Conservation (phyloP, 2,329 filamentous ascomycete species). For the Thelonectria rubi region DNA sequence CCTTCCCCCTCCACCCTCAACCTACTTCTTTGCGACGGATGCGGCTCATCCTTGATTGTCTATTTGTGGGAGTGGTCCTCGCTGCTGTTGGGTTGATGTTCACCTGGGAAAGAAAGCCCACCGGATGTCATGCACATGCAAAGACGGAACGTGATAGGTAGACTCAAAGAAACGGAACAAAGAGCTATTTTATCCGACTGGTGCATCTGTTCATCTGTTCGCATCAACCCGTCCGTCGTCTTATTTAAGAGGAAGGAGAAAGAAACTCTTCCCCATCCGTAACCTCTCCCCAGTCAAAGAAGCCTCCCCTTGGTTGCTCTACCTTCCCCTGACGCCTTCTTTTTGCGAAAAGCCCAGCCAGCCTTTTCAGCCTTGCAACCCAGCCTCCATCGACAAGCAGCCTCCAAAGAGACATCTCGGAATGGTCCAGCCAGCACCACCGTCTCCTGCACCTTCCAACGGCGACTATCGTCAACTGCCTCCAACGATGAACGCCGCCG, state of each 20-base stretch:
- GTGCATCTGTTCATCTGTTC: slow-evolving; percentile 18
- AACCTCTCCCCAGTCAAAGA: slow-evolving; percentile 22
- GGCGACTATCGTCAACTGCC: slow-evolving; percentile 31
- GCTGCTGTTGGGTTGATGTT: slow-evolving; percentile 29
- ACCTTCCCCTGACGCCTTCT: slow-evolving; percentile 12
- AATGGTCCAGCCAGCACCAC: slow-evolving; percentile 53
- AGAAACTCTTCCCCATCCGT: slow-evolving; percentile 23
- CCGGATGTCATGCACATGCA: slow-evolving; percentile 32
- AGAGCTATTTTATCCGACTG: slow-evolving; percentile 26
- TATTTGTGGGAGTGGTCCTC: slow-evolving; percentile 41
- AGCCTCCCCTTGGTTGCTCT: slow-evolving; percentile 7
- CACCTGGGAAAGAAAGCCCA: slow-evolving; percentile 22
- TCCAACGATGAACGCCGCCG: slow-evolving; percentile 26
- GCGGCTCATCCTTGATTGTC: slow-evolving; percentile 39
- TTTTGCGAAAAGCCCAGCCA: slow-evolving; percentile 11
- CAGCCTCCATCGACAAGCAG: not conserved
- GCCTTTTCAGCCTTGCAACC: not conserved
- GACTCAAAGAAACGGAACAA: slow-evolving; percentile 40
- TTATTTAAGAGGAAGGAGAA: slow-evolving; percentile 32
- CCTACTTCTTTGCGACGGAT: slow-evolving; percentile 24
- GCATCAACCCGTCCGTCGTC: slow-evolving; percentile 36
- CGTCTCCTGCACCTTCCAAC: slow-evolving; percentile 56
- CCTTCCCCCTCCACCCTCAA: not conserved
- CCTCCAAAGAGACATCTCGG: slow-evolving; percentile 22
- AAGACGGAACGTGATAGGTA: slow-evolving; percentile 29